These are phyloP conservation scores for Potentilla sterilis DNA, from an alignment of 306 rosid genomes.

Conservation along the genomic window DNA sequence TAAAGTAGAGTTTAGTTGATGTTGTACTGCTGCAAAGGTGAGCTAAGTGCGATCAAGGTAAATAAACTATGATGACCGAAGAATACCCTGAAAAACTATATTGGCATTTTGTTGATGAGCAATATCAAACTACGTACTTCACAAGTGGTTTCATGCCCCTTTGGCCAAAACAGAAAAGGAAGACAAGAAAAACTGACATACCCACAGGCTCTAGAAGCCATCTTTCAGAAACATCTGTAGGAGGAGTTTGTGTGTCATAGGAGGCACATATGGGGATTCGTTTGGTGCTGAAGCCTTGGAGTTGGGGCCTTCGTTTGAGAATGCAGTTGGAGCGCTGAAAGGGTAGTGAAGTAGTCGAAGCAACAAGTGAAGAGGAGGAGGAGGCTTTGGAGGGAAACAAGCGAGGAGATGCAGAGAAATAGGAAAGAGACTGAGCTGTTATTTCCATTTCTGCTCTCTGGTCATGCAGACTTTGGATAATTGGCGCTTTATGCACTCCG, in stretches of 20 bases:
- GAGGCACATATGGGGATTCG: conserved; percentile 28
- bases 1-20: background rate
- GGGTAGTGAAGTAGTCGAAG: conserved; percentile 30
- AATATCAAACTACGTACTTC: no score
- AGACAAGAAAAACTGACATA: conserved; percentile 22
- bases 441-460: conserved; percentile 44
- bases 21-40: background rate
- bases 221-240: conserved; percentile 35
- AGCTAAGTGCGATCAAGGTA: background rate
- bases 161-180: background rate
- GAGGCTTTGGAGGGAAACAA: conserved; percentile 15
- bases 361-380: conserved; percentile 26
- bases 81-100: no score
- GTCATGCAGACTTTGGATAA: background rate
- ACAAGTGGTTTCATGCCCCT: no score
- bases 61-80: no score
- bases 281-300: background rate
- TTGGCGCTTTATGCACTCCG: background rate
- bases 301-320: conserved; percentile 25
- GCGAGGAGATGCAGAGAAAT: conserved; percentile 19
- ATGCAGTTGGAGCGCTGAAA: conserved; percentile 35
- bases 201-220: conserved; percentile 95
- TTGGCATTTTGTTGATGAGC: no score
- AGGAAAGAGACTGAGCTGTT: conserved; percentile 39
- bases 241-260: conserved; percentile 38